phyloP scores from a whole-genome alignment of 495 filamentous ascomycete genomes.

The Aspergillus sclerotiicarbonarius region DNA sequence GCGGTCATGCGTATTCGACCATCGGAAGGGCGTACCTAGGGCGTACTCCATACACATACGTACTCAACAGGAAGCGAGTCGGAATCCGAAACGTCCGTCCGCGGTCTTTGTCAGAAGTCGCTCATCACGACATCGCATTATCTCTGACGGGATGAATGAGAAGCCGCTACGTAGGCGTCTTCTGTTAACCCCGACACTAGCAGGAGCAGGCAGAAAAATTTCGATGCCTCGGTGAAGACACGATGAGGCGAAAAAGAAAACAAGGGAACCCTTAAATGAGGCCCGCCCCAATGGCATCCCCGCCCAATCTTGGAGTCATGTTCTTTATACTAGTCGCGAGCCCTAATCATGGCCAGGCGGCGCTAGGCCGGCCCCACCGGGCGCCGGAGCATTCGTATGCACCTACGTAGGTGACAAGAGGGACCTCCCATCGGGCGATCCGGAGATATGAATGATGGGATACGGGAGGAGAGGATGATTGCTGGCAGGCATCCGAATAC shows the following conservation, averaged over 20 bases:
- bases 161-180: background rate
- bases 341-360: background rate
- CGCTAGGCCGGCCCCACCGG: slow-evolving; percentile 15
- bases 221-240: background rate
- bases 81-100: background rate
- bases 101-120: background rate
- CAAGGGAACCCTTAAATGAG: background rate
- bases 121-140: background rate
- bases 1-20: background rate
- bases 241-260: background rate
- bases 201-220: background rate
- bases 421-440: background rate
- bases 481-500: no score
- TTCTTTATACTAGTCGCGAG: background rate
- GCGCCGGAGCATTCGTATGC: slow-evolving; percentile 23
- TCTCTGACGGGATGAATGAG: background rate
- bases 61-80: background rate
- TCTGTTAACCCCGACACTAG: background rate
- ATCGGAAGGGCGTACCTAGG: background rate
- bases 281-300: background rate
- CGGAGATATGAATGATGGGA: background rate
- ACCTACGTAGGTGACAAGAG: slow-evolving; percentile 20
- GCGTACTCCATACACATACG: background rate
- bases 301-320: background rate
- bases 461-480: background rate